These are phyloP conservation scores for Colletotrichum eleusines DNA, from an alignment of 2,329 filamentous ascomycete species.

Conservation along the genomic window DNA sequence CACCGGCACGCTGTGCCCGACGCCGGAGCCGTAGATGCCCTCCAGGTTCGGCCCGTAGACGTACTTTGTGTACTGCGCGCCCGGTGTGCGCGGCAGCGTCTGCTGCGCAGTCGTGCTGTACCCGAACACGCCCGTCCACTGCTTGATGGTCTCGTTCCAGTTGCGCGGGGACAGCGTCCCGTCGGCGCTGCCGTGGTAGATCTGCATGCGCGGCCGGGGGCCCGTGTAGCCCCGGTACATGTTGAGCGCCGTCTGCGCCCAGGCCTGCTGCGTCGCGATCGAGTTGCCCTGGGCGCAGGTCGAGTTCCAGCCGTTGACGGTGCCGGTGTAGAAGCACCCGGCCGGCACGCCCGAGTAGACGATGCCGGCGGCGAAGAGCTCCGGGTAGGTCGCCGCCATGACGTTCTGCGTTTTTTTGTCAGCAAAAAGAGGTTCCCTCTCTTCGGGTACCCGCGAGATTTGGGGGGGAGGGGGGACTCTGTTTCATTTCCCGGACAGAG, in stretches of 20 bases:
- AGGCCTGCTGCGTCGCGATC: conserved; percentile 57
- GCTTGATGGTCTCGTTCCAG: conserved; percentile 68
- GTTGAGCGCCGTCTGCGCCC: conserved; percentile 59
- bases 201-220: conserved; percentile 65
- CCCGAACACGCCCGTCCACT: conserved; percentile 65
- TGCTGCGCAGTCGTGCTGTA: conserved; percentile 47
- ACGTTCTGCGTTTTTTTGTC: conserved; percentile 51
- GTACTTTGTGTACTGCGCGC: conserved; percentile 48
- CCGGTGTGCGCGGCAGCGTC: conserved; percentile 47
- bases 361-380: conserved; percentile 59
- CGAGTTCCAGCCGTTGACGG: conserved; percentile 62
- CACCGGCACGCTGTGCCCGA: conserved; percentile 50
- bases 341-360: conserved; percentile 59
- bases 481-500: background rate
- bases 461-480: too few species aligned
- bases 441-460: too few species aligned
- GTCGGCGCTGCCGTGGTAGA: conserved; percentile 68
- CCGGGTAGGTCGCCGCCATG: conserved; percentile 60
- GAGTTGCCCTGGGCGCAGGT: conserved; percentile 62
- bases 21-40: conserved; percentile 50
- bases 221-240: conserved; percentile 65
- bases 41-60: conserved; percentile 50
- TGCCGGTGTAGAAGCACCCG: conserved; percentile 58
- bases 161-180: conserved; percentile 64
- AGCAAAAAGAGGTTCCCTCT: background rate